Evolutionary conservation across 768 basidiomycete genomes (phyloP).

Genomic region (Mycena maculata): DNA sequence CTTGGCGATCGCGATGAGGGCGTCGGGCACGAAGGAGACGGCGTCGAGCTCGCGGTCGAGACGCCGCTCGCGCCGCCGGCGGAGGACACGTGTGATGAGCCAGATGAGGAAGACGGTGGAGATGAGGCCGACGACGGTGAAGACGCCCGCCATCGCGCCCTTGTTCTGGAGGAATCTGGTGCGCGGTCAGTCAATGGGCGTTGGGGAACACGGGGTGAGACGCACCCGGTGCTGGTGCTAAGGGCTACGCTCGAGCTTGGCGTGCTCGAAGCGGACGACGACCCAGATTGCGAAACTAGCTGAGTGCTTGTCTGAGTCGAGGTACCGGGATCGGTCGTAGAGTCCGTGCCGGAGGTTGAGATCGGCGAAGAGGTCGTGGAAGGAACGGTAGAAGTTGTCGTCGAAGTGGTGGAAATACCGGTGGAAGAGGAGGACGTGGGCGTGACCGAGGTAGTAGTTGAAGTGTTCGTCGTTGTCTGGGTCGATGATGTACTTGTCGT

Average conservation of each 20-base stretch:
- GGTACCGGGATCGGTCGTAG: background rate
- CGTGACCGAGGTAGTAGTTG: background rate
- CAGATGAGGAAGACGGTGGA: constrained; percentile 62
- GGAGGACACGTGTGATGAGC: constrained; percentile 61
- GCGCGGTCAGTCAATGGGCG: background rate
- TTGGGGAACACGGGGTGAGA: background rate
- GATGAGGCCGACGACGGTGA: constrained; percentile 76
- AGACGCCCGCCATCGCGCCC: constrained; percentile 78
- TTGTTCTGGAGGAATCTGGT: constrained; percentile 77
- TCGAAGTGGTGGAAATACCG: background rate
- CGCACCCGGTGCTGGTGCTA: background rate
- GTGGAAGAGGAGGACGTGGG: background rate
- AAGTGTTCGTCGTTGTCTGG: background rate
- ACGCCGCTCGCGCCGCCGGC: constrained; percentile 70
- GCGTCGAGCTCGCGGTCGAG: constrained; percentile 74
- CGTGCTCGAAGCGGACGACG: background rate
- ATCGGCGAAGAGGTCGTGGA: background rate
- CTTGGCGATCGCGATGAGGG: background rate
- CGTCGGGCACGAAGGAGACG: background rate
- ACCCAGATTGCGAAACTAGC: too few relatives aligned
- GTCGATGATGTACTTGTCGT: too few relatives aligned
- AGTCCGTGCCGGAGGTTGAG: background rate
- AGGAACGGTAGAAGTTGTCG: background rate
- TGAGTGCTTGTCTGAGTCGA: background rate
- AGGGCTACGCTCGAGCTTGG: background rate